Evolutionary conservation across 176 grass and related monocot species (phyloP), one percentile per base, ranked within the genome.

Genomic region (Bothriochloa decipiens): DNA sequence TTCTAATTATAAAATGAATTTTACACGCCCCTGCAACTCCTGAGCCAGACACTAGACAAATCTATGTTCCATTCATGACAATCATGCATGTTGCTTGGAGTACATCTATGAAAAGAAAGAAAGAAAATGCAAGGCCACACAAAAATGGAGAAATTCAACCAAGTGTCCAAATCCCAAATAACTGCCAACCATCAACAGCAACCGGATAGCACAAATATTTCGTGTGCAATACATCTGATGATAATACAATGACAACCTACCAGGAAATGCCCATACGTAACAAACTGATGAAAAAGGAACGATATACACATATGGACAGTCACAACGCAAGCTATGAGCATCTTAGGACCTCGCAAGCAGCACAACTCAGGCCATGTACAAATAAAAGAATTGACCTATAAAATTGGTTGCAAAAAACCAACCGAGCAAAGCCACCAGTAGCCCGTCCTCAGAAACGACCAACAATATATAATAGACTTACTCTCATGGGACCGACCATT

Each of bases 311-410:
- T 70, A 91, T 80, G 83, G 87, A 83, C 89, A 90, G 82, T 68
- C 63, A 65, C 72, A 76, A 65, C 87, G 70, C 68, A 88, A 85
- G 78, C 69, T 85, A 81, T 65, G 75, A 77, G 28, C 65, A 81
- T 81, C 77, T 25, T 68, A 74, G 65, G 86, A 83, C 43, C 75
- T 86, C 66, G 78, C 76, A 86, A 91, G 82, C 76, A 84, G 60
- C 83, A 75, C 84, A 82, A 86, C 83, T 43, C 83, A 84, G 64
- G 83, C 83, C 92, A 89, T 94, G 86, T 91, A 94, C 86, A 94
- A 94, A 89, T 84, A 68, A 94, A 91, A 87, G 88, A 93, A 91
- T 89, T 89, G 83, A 78, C 92, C 92, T 91, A 93, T 88, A 88
- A 65, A 74, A 69, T 60, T 91, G 72, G 72, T 74, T 77, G 33